phyloP scores from a whole-genome alignment of 2,329 filamentous ascomycete species.

The Tolypocladium capitatum region DNA sequence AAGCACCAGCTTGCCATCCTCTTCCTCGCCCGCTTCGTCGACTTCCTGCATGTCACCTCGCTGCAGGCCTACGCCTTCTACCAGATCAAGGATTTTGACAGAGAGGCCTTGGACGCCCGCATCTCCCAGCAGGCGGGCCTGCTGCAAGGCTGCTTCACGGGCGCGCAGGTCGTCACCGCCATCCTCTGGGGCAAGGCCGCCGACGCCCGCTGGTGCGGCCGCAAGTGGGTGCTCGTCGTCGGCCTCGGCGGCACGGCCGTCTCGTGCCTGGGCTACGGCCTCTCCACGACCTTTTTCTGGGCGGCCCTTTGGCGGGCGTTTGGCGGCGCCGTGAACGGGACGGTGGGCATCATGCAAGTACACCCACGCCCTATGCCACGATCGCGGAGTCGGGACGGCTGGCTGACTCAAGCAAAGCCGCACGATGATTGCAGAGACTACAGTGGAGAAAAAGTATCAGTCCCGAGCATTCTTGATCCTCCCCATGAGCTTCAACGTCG shows the following conservation, averaged over 20 bases:
- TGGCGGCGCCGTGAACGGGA: constrained; percentile 60
- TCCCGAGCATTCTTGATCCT: constrained; percentile 62
- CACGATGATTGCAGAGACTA: constrained; percentile 48
- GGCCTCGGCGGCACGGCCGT: constrained; percentile 54
- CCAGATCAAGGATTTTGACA: constrained; percentile 66
- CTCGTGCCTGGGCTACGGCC: constrained; percentile 42
- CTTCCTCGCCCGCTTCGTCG: constrained; percentile 64
- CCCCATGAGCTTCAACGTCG: constrained; percentile 60
- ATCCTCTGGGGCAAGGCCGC: constrained; percentile 70
- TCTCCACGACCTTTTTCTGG: constrained; percentile 52
- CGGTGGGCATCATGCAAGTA: constrained; percentile 51
- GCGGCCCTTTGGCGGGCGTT: constrained; percentile 59
- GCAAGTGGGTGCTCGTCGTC: constrained; percentile 67
- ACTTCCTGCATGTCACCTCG: constrained; percentile 70
- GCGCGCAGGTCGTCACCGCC: constrained; percentile 69
- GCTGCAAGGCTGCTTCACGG: constrained; percentile 66
- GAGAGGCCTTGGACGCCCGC: constrained; percentile 39
- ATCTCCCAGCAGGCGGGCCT: constrained; percentile 69
- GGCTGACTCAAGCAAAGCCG: constrained; percentile 5
- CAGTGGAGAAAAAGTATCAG: constrained; percentile 50
- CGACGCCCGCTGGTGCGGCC: constrained; percentile 48
- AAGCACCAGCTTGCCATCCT: constrained; percentile 69
- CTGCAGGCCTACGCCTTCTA: constrained; percentile 74
- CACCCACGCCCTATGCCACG: not conserved
- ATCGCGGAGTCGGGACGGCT: too few relatives aligned